These are phyloP conservation scores for Claviceps cyperi DNA, from an alignment of 2,329 filamentous ascomycete species.

Conservation along the genomic window DNA sequence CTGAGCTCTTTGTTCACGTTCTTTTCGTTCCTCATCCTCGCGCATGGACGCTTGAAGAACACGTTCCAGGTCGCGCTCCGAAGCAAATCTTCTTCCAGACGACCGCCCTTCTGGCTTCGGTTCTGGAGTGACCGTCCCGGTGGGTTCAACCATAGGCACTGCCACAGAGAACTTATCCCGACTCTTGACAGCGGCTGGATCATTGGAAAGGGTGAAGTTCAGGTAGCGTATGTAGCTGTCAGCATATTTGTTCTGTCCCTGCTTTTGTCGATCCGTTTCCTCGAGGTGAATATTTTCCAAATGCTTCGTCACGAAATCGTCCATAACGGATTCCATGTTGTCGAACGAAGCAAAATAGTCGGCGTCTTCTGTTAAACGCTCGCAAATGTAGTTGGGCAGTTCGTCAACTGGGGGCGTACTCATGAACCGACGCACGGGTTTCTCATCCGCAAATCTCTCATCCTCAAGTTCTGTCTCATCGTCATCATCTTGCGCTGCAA, in stretches of 20 bases:
- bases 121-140: slow-evolving; percentile 31
- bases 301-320: slow-evolving; percentile 31
- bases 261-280: slow-evolving; percentile 23
- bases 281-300: slow-evolving; percentile 27
- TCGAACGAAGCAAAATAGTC: slow-evolving; percentile 27
- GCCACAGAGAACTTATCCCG: slow-evolving; percentile 36
- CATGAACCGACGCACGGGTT: slow-evolving; percentile 35
- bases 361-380: slow-evolving; percentile 33
- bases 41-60: slow-evolving; percentile 58
- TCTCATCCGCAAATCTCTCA: slow-evolving; percentile 33
- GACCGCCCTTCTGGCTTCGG: slow-evolving; percentile 42
- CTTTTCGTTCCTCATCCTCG: slow-evolving; percentile 55
- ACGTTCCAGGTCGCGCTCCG: slow-evolving; percentile 58
- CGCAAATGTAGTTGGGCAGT: slow-evolving; percentile 32
- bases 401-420: slow-evolving; percentile 40
- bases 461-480: slow-evolving; percentile 41
- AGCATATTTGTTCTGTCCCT: slow-evolving; percentile 27
- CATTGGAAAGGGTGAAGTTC: slow-evolving; percentile 39
- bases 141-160: slow-evolving; percentile 20
- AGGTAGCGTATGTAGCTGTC: slow-evolving; percentile 37
- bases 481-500: slow-evolving; percentile 24
- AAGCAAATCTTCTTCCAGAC: slow-evolving; percentile 43
- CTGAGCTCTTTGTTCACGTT: slow-evolving; percentile 48
- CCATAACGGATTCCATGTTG: slow-evolving; percentile 24
- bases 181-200: slow-evolving; percentile 39